A percentile compares a stretch with the other conserved stretches of the same genome.
These are phyloP conservation scores for Cercospora brassicicola DNA, from an alignment of 2,329 filamentous ascomycete species.

Conservation along the genomic window DNA sequence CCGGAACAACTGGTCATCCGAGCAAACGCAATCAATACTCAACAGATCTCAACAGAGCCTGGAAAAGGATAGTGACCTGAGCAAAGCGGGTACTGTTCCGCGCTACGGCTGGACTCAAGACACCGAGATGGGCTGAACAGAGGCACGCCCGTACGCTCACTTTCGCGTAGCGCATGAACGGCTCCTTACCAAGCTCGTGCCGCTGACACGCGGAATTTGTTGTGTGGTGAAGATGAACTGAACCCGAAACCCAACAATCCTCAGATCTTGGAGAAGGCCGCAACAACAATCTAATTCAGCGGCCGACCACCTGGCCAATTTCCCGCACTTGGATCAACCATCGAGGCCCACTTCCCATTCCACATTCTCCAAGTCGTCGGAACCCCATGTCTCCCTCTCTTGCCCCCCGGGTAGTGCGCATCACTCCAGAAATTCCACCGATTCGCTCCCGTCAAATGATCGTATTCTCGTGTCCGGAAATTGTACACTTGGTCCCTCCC, in stretches of 20 bases:
- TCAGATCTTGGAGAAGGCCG: background rate
- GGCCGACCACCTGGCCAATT: conserved; percentile 31
- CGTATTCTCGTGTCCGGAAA: conserved; percentile 33
- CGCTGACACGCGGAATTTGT: background rate
- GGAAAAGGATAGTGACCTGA: conserved; percentile 41
- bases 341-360: conserved; percentile 35
- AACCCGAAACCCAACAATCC: background rate
- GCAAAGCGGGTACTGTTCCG: conserved; percentile 37
- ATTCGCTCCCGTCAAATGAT: conserved; percentile 18
- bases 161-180: background rate
- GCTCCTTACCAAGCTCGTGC: background rate
- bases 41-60: conserved; percentile 38
- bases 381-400: conserved; percentile 27
- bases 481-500: conserved; percentile 30
- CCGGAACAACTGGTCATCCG: conserved; percentile 41
- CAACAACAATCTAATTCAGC: conserved; percentile 10
- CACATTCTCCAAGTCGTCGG: conserved; percentile 26
- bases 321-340: conserved; percentile 27
- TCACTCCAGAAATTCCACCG: conserved; percentile 32
- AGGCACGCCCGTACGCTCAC: background rate
- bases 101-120: conserved; percentile 44
- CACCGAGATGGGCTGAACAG: background rate
- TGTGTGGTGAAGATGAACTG: background rate
- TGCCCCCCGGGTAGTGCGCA: conserved; percentile 32
- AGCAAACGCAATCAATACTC: conserved; percentile 43